Percentiles rank a stretch among this genome's conserved stretches.
These are phyloP conservation scores for Buddleja alternifolia DNA, from an alignment of 257 asterid species.

Conservation along the genomic window DNA sequence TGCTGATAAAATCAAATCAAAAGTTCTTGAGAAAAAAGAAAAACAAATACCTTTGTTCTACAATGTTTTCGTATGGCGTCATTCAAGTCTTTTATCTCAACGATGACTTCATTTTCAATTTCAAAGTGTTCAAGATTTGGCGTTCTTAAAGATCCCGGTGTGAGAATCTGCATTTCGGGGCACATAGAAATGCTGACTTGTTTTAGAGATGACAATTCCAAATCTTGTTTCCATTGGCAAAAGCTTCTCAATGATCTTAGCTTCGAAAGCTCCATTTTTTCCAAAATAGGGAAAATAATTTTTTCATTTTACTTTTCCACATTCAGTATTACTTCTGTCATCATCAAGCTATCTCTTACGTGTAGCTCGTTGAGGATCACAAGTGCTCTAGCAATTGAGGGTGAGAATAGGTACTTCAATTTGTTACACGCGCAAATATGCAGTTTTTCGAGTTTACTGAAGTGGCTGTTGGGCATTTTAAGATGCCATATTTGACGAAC, in stretches of 20 bases:
- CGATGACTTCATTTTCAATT: background rate
- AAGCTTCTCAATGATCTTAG: constrained; percentile 4
- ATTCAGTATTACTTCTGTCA: background rate
- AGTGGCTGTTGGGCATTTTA: background rate
- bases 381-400: background rate
- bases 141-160: background rate
- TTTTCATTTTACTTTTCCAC: background rate
- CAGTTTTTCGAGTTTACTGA: background rate
- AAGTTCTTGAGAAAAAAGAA: background rate
- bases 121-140: background rate
- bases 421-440: constrained; percentile 3
- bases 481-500: background rate
- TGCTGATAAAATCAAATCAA: background rate
- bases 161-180: constrained; percentile 5
- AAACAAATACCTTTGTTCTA: background rate
- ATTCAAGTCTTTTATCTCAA: background rate
- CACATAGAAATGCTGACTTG: background rate
- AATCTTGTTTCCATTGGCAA: constrained; percentile 2
- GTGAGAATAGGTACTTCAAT: background rate
- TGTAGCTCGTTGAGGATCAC: background rate
- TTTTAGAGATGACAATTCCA: background rate
- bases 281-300: background rate
- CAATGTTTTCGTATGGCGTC: background rate
- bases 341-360: background rate
- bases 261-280: background rate